Base-by-base conservation (phyloP, 345 rosid genomes). In the Adansonia digitata region DNA sequence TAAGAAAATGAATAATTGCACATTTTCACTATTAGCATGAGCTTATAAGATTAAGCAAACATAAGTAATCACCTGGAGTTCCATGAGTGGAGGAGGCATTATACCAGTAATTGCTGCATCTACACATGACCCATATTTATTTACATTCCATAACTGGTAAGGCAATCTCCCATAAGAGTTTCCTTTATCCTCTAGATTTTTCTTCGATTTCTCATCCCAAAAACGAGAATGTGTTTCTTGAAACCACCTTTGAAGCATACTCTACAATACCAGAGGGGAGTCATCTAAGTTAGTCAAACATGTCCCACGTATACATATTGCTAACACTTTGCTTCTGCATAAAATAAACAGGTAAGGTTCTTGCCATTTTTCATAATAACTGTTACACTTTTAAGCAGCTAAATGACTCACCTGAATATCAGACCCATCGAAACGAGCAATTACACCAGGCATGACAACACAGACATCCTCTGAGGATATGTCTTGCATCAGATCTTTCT, bases 51-150 rank as follows among this genome's bases (percentile, higher is more conserved):
- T 51, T 29, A 51, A 64, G 74, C 35, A 72, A n/a, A 60, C 62
- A 61, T 55, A 48, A 43, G 29, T 31, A 72, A 18, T 76, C 78
- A 95, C 99, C 98, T 95, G 93, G 81, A 74, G 78, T 84, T 95
- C 99, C 82, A 95, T 80, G 49, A 95, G 79, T 2, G 99, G 98
- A 75, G 99, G 98, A 53, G 97, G 94, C 91, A 95, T 92, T 75
- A 93, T 74, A 51, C 97, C 98, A 48, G 94, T 93, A 68, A 95
- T 85, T 57, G 97, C 94, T 10, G 94, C 97, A 85, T 95, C 97
- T 31, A 87, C 90, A 73, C 94, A 90, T 17, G 73, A 66, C 42
- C 99, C 99, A 74, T 85, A 86, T 86, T 93, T 95, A 76, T 81
- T 91, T 24, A 93, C 91, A 76, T 87, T 88, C 99, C 99, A 95